Conservation (phyloP, 2,329 filamentous ascomycete species). For the Clarireedia hainanense region DNA sequence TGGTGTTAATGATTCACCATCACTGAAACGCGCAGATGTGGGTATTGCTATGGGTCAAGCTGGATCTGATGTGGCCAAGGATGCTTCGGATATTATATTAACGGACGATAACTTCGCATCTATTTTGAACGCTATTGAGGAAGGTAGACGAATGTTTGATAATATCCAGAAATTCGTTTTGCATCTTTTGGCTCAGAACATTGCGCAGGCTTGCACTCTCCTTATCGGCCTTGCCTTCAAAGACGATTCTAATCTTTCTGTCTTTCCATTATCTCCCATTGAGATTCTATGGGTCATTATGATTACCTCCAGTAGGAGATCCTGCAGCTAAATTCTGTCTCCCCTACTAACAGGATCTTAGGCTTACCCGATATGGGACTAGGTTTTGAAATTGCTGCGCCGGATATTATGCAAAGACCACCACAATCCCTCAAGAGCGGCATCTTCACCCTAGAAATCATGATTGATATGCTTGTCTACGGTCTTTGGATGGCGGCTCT, state of each 20-base stretch:
- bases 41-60: conserved; percentile 55
- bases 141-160: conserved; percentile 67
- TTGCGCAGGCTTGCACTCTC: conserved; percentile 74
- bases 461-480: conserved; percentile 73
- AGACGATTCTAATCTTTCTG: conserved; percentile 61
- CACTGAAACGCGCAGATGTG: conserved; percentile 55
- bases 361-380: conserved; percentile 77
- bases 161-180: conserved; percentile 67
- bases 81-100: conserved; percentile 54
- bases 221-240: conserved; percentile 78
- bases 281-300: conserved; percentile 94
- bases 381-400: conserved; percentile 67
- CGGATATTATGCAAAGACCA: conserved; percentile 70
- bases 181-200: conserved; percentile 61
- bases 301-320: conserved; percentile 61
- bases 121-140: conserved; percentile 64
- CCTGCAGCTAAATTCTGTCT: no score
- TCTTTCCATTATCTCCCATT: conserved; percentile 78
- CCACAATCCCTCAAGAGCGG: conserved; percentile 62
- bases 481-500: conserved; percentile 70
- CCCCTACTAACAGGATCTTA: not conserved
- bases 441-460: conserved; percentile 71
- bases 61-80: conserved; percentile 53
- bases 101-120: conserved; percentile 68
- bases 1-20: conserved; percentile 44